These are phyloP conservation scores for Xylariaceae sp. DNA, from an alignment of 2,329 filamentous ascomycete species.

Conservation along the genomic window DNA sequence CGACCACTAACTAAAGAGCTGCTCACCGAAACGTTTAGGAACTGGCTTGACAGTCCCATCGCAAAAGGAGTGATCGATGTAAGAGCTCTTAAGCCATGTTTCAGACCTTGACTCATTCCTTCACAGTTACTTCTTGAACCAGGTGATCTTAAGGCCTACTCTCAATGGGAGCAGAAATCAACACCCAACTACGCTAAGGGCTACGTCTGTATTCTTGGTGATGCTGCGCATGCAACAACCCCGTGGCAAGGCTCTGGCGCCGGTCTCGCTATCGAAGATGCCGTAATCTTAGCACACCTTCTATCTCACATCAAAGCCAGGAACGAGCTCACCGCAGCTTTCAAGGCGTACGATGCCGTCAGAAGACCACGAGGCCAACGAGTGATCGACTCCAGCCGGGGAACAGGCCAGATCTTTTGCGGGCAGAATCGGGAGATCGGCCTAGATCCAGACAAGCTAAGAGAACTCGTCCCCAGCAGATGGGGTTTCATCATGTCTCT, in stretches of 20 bases:
- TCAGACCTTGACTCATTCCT: background rate
- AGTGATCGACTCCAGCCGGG: conserved; percentile 21
- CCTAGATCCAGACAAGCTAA: background rate
- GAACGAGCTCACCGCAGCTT: conserved; percentile 1
- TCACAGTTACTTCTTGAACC: conserved; percentile 17
- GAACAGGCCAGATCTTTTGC: conserved; percentile 17
- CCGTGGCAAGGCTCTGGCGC: conserved; percentile 23
- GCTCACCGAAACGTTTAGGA: background rate
- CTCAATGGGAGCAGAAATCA: conserved; percentile 22
- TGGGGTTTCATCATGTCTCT: background rate
- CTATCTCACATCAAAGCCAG: background rate
- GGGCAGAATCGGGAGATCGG: conserved; percentile 1
- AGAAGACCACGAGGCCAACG: conserved; percentile 17
- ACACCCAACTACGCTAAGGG: conserved; percentile 16
- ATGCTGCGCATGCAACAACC: conserved; percentile 23
- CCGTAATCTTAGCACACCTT: conserved; percentile 14
- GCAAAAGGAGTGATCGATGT: conserved; percentile 25
- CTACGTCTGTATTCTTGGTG: conserved; percentile 19
- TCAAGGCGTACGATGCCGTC: conserved; percentile 12
- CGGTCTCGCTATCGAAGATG: conserved; percentile 24
- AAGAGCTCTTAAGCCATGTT: background rate
- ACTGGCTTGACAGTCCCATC: conserved; percentile 20
- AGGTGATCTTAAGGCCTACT: conserved; percentile 10
- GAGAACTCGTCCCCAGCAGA: background rate
- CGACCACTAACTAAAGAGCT: conserved; percentile 6